phyloP scores from a whole-genome alignment of 805 yeast genomes.

The Lachancea mirantina region DNA sequence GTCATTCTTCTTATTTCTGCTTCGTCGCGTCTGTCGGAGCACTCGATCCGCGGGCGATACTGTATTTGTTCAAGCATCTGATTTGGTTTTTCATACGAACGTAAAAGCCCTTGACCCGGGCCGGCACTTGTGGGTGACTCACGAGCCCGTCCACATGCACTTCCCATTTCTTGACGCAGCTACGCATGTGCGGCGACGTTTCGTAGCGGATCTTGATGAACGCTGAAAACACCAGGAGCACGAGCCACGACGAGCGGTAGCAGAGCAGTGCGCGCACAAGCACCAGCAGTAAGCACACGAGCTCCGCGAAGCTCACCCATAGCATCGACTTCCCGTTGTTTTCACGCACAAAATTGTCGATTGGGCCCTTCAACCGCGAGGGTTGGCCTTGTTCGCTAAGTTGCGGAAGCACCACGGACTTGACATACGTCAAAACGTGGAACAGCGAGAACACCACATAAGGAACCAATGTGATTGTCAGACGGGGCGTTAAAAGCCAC shows the following conservation, averaged over 20 bases:
- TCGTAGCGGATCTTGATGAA: constrained; percentile 77
- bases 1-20: neutral
- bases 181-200: constrained; percentile 63
- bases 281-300: constrained; percentile 36
- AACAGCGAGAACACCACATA: constrained; percentile 71
- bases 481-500: constrained; percentile 53
- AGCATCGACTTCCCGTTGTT: constrained; percentile 55
- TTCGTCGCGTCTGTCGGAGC: constrained; percentile 1
- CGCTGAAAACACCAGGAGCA: constrained; percentile 44
- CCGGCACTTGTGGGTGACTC: constrained; percentile 47
- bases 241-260: constrained; percentile 55
- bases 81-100: constrained; percentile 34
- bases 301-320: constrained; percentile 54
- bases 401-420: constrained; percentile 60
- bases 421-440: constrained; percentile 69
- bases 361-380: constrained; percentile 19
- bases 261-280: constrained; percentile 51
- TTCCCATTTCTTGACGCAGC: constrained; percentile 61
- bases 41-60: constrained; percentile 5
- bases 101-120: constrained; percentile 44
- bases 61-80: constrained; percentile 8
- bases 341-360: constrained; percentile 41
- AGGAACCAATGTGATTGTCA: constrained; percentile 59
- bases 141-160: constrained; percentile 55
- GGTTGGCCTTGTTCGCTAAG: constrained; percentile 26